Conservation (phyloP, 306 rosid genomes). For the Castanea sativa region DNA sequence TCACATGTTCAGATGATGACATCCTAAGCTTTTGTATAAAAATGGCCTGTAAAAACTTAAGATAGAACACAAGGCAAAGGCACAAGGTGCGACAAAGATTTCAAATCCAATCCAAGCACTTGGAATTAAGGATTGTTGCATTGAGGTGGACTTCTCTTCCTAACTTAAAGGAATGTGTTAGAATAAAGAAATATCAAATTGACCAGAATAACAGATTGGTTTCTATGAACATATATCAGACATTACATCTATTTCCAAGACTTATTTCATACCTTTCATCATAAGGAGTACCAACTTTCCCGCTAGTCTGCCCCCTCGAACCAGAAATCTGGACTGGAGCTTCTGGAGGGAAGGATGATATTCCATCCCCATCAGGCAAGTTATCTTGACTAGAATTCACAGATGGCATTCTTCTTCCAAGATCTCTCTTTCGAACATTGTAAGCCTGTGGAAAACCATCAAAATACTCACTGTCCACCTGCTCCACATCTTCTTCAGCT, state of each 20-base stretch:
- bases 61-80: neutral
- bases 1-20: neutral
- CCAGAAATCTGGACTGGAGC: conserved; percentile 39
- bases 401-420: conserved; percentile 51
- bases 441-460: conserved; percentile 47
- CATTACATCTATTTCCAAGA: neutral
- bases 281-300: conserved; percentile 30
- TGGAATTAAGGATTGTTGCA: neutral
- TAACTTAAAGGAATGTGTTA: conserved; percentile 11
- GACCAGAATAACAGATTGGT: conserved; percentile 3
- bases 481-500: conserved; percentile 45
- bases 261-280: conserved; percentile 62
- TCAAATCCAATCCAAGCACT: neutral
- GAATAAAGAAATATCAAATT: conserved; percentile 3
- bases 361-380: conserved; percentile 44
- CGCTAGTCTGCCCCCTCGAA: conserved; percentile 42
- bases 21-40: neutral
- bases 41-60: neutral
- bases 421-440: conserved; percentile 51
- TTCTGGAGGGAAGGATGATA: conserved; percentile 39
- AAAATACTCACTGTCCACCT: conserved; percentile 42
- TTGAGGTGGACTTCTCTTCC: neutral
- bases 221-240: conserved; percentile 2
- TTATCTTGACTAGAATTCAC: conserved; percentile 37
- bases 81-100: neutral